Conservation (phyloP, 768 basidiomycete species). For the Termitomyces sp. region DNA sequence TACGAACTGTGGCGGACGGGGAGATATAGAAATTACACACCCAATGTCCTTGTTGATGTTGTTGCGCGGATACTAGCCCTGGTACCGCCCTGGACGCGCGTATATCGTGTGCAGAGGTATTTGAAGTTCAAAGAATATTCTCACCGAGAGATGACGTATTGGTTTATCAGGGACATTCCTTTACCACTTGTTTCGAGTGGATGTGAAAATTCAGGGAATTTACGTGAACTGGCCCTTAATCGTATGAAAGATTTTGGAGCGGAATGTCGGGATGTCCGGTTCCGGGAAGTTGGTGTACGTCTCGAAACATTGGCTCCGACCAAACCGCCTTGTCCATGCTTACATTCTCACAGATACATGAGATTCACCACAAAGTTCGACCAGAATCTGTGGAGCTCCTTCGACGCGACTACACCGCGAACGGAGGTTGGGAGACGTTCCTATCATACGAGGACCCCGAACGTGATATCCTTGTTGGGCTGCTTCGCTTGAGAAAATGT, state of each 20-base stretch:
- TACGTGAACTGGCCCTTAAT: conserved; percentile 92
- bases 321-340: neutral
- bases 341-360: conserved; percentile 67
- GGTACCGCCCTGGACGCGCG: conserved; percentile 97
- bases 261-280: conserved; percentile 95
- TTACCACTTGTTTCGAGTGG: conserved; percentile 94
- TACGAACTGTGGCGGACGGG: conserved; percentile 97
- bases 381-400: conserved; percentile 95
- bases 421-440: conserved; percentile 99
- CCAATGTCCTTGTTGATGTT: conserved; percentile 97
- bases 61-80: conserved; percentile 94
- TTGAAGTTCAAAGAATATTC: conserved; percentile 1
- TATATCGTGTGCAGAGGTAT: conserved; percentile 94
- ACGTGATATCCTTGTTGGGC: conserved; percentile 90
- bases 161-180: conserved; percentile 76
- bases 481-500: conserved; percentile 89
- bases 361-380: conserved; percentile 96
- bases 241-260: conserved; percentile 99
- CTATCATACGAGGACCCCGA: conserved; percentile 98
- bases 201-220: conserved; percentile 95
- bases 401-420: conserved; percentile 91
- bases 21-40: conserved; percentile 98
- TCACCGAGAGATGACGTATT: neutral
- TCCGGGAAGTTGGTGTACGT: conserved; percentile 94
- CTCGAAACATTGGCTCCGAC: neutral